Percentiles rank a stretch among this genome's conserved stretches.
Evolutionary conservation across 495 filamentous ascomycete species (phyloP).

Genomic region (Diplogelasinospora grovesii): DNA sequence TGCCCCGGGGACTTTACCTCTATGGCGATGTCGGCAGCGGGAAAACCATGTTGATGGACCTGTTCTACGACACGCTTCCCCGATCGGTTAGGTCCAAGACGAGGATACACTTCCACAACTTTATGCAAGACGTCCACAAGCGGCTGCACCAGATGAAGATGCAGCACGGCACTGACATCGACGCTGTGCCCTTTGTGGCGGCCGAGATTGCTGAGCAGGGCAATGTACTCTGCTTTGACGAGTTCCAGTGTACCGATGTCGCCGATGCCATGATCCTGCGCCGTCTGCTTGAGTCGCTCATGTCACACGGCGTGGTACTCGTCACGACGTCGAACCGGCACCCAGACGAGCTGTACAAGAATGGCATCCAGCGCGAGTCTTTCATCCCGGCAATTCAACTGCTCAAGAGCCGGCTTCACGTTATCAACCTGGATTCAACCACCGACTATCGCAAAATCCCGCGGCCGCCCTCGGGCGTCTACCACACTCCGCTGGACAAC

Average conservation of each 20-base stretch:
- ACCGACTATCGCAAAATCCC: slow-evolving; percentile 98
- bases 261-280: slow-evolving; percentile 98
- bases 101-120: slow-evolving; percentile 98
- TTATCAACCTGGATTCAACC: slow-evolving; percentile 89
- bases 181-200: slow-evolving; percentile 86
- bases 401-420: slow-evolving; percentile 69
- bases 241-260: slow-evolving; percentile 98
- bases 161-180: slow-evolving; percentile 80
- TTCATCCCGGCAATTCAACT: slow-evolving; percentile 95
- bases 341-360: slow-evolving; percentile 93
- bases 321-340: slow-evolving; percentile 97
- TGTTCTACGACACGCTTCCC: slow-evolving; percentile 94
- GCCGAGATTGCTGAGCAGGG: slow-evolving; percentile 82
- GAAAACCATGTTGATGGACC: slow-evolving; percentile 99
- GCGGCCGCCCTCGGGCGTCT: slow-evolving; percentile 86
- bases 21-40: slow-evolving; percentile 96
- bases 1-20: slow-evolving; percentile 88
- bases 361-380: slow-evolving; percentile 90
- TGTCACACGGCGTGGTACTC: slow-evolving; percentile 93
- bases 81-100: slow-evolving; percentile 73
- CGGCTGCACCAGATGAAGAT: slow-evolving; percentile 86
- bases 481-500: slow-evolving; percentile 71
- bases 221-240: slow-evolving; percentile 92
- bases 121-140: slow-evolving; percentile 98
- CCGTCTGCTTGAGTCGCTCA: slow-evolving; percentile 78